These are phyloP conservation scores for Podaxis mareebaensis DNA, from an alignment of 768 basidiomycete species.

Conservation along the genomic window DNA sequence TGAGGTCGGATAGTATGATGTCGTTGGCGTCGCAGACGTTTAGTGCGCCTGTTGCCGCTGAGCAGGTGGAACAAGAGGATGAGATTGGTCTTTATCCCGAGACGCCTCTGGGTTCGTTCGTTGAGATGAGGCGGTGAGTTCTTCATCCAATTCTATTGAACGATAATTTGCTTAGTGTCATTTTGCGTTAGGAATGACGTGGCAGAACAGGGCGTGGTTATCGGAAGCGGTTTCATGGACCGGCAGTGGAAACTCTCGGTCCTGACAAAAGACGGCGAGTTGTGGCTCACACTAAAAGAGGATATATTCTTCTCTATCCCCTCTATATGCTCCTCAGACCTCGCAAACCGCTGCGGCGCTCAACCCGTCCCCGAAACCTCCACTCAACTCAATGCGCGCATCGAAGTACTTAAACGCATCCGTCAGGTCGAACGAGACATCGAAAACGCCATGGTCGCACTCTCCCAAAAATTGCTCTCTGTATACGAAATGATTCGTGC, in stretches of 20 bases:
- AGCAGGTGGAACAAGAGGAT: slow-evolving; percentile 6
- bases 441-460: slow-evolving; percentile 35
- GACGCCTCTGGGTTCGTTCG: slow-evolving; percentile 41
- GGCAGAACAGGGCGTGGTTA: slow-evolving; percentile 29
- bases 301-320: slow-evolving; percentile 68
- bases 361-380: slow-evolving; percentile 27
- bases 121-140: slow-evolving; percentile 48
- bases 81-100: slow-evolving; percentile 21
- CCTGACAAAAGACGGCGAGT: slow-evolving; percentile 51
- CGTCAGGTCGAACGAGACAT: slow-evolving; percentile 51
- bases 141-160: not conserved
- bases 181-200: slow-evolving; percentile 27
- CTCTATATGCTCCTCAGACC: slow-evolving; percentile 45
- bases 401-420: slow-evolving; percentile 62
- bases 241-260: slow-evolving; percentile 19
- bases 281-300: slow-evolving; percentile 45
- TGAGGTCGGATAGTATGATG: not conserved
- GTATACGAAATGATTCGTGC: slow-evolving; percentile 50
- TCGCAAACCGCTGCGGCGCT: slow-evolving; percentile 50
- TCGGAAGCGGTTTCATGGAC: slow-evolving; percentile 24
- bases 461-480: slow-evolving; percentile 28
- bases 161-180: not conserved
- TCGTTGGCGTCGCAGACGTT: not conserved
- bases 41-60: not conserved
- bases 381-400: slow-evolving; percentile 55